Evolutionary conservation across 495 filamentous ascomycete species (phyloP), one percentile per base, ranked within the genome.

Genomic region (Xylaria nigripes): DNA sequence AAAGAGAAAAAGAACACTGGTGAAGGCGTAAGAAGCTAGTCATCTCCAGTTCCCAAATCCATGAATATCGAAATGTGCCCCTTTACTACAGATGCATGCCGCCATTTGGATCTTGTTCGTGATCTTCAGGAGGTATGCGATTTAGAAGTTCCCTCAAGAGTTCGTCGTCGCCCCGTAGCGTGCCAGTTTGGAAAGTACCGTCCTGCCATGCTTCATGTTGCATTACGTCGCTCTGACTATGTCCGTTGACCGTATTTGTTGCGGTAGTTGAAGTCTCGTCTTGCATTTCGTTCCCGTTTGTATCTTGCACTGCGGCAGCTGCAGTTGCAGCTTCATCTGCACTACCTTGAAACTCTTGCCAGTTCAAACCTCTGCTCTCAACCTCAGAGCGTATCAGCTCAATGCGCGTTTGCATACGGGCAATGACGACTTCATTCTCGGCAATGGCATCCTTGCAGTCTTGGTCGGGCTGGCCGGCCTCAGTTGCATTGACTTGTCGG

Each of bases 391-490:
- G 83, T 52, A 95, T 66, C 42, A 92, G 63, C 42, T 55, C 66
- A 59, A 95, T 78, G 60, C 90, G 75, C 72, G 82, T 81, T 46
- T 80, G 72, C 85, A 92, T 92, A 46, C 87, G 75, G 36, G 54
- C 68, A 32, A 92, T 82, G 43, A 95, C 89, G 5, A 70, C 69
- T 58, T 86, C 76, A 68, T 95, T 96, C 72, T 96, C 90, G 38
- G 34, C 61, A 68, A 84, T 85, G 29, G 87, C 75, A 65, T 91
- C 83, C 48, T 71, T 63, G 69, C 86, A 89, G 60, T 85, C 84
- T 18, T 67, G 63, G 61, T 90, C 85, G 0, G 77, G 78, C 52
- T 80, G 46, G 63, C 12, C 43, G 47, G 48, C 21, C n/a, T 15
- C 23, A 32, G 32, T 47, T 22, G 18, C 10, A 22, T 15, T 48